phyloP scores from a whole-genome alignment of 768 basidiomycete genomes.

The Galerina sulciceps region DNA sequence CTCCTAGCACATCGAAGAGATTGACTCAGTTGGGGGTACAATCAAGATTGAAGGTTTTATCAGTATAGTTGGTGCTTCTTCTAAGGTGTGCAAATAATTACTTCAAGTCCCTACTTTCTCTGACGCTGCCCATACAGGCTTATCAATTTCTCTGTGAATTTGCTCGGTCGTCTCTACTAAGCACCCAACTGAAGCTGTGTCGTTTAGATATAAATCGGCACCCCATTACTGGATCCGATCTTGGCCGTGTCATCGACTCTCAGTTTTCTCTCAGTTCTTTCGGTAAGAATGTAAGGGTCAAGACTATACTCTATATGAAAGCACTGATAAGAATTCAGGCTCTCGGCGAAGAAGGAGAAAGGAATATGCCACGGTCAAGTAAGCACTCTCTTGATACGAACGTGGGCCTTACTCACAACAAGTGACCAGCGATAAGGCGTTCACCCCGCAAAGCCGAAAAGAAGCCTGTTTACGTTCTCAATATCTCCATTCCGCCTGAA shows the following conservation, averaged over 20 bases:
- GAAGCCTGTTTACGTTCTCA: slow-evolving; percentile 83
- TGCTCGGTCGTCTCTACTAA: slow-evolving; percentile 8
- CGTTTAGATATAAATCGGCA: slow-evolving; percentile 79
- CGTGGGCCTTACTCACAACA: slow-evolving; percentile 15
- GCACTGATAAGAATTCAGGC: slow-evolving; percentile 46
- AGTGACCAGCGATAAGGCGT: slow-evolving; percentile 54
- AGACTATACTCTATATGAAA: not conserved
- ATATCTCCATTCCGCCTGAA: slow-evolving; percentile 66
- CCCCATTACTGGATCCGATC: slow-evolving; percentile 63
- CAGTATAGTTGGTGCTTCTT: slow-evolving; percentile 72
- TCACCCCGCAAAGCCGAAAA: slow-evolving; percentile 82
- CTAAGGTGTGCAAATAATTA: slow-evolving; percentile 55
- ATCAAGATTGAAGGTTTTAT: slow-evolving; percentile 81
- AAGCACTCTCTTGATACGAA: slow-evolving; percentile 15
- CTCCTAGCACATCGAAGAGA: slow-evolving; percentile 68
- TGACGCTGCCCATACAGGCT: slow-evolving; percentile 48
- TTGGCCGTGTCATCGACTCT: slow-evolving; percentile 71
- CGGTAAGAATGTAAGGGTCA: slow-evolving; percentile 63
- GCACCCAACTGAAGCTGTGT: slow-evolving; percentile 2
- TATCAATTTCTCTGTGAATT: slow-evolving; percentile 85
- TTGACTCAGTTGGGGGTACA: slow-evolving; percentile 51
- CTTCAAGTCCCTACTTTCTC: slow-evolving; percentile 3
- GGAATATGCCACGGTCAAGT: slow-evolving; percentile 48
- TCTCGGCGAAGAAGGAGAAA: slow-evolving; percentile 66
- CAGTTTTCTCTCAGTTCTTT: slow-evolving; percentile 74